Base-by-base conservation (phyloP, 2,329 filamentous ascomycete species). In the Phoma sp. region DNA sequence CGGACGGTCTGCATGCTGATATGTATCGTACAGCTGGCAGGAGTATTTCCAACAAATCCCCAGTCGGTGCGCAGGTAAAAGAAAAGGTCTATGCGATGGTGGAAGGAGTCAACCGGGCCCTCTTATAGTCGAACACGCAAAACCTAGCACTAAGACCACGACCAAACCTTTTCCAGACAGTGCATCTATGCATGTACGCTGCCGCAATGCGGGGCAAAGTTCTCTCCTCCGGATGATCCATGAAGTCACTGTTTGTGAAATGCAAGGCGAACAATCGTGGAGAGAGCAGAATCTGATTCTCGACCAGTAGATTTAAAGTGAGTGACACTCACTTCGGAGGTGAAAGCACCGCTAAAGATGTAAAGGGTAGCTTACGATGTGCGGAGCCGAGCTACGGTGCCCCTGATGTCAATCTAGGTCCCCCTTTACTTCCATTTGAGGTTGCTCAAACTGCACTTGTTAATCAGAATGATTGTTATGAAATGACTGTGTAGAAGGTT, bases 341-440 rank as follows among this genome's bases (percentile, higher is more conserved):
- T n/a, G 10, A 7, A 6, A n/a, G 1, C 17, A 11, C 17, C 25
- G n/a, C 26, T 28, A 10, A 18, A 32, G 18, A 11, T 14, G 3
- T 47, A 4, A 14, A 14, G 7, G 25, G 33, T 6, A 18, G 26
- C 33, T 18, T 34, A 10, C 15, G 6, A 18, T 21, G n/a, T 39
- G 28, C 33, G 40, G 40, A 39, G 49, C 36, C 21, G 36, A 32
- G 34, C 48, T 45, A 33, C 20, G 40, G 28, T 32, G 23, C 20
- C 20, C 18, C 18, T 4, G 14, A 26, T 5, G 25, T 30, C 23
- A 4, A 30, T 7, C 20, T 18, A 12, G 23, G 21, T 14, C 32
- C 36, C 36, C 30, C 25, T 10, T 25, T 17, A 15, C 9, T 20
- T 30, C 36, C 47, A 21, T 36, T 29, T 12, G 4, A 28, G 5